phyloP scores from a whole-genome alignment of 441 rosid species.

The Dalechampia spathulata region DNA sequence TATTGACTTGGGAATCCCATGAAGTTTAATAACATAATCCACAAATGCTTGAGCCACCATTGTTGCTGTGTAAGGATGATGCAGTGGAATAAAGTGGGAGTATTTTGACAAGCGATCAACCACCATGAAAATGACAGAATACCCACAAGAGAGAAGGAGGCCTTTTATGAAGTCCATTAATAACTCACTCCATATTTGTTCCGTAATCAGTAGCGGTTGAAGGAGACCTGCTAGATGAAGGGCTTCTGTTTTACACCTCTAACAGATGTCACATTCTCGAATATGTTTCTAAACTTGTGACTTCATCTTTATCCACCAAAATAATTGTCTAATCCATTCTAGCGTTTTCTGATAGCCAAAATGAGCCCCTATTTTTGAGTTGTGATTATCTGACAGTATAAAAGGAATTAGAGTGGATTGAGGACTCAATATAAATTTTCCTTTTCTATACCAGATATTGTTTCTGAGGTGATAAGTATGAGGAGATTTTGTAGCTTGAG shows the following conservation, averaged over 20 bases:
- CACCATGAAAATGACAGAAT: not conserved
- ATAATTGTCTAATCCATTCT: not conserved
- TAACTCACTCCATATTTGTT: not conserved
- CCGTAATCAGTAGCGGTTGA: not conserved
- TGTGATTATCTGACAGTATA: not conserved
- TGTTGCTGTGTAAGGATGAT: not conserved
- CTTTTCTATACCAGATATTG: no score
- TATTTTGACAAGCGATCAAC: not conserved
- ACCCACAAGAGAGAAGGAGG: not conserved
- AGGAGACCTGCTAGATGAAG: not conserved
- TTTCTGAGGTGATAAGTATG: no score
- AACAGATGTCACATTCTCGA: not conserved
- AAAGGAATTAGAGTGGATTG: no score
- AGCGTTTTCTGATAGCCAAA: not conserved
- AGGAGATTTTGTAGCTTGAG: no score
- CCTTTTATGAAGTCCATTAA: not conserved
- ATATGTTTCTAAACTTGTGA: not conserved
- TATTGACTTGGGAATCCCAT: not conserved
- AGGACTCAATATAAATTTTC: no score
- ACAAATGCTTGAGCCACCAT: not conserved
- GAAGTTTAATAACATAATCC: not conserved
- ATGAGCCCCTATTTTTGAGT: not conserved
- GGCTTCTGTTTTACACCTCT: not conserved
- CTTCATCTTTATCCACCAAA: not conserved
- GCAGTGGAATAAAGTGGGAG: not conserved